Percentiles rank a stretch among this genome's conserved stretches.
Conservation (phyloP, 2,329 filamentous ascomycete species). For the Ciborinia camelliae region DNA sequence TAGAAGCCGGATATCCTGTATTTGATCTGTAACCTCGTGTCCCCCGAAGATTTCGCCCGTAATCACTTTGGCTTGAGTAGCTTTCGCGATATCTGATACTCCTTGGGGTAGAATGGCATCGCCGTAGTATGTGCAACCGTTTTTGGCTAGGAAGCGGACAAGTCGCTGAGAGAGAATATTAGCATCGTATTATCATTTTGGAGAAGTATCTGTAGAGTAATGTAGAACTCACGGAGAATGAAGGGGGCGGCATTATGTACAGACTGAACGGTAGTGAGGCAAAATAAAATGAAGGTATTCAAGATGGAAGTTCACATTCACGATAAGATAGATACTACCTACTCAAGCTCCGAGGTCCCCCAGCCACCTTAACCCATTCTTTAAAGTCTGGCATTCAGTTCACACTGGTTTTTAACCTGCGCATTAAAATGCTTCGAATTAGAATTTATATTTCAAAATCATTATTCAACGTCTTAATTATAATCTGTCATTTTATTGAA, state of each 20-base stretch:
- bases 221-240: constrained; percentile 46
- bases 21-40: constrained; percentile 60
- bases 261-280: background rate
- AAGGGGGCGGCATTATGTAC: constrained; percentile 37
- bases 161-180: constrained; percentile 52
- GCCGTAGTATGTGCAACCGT: constrained; percentile 68
- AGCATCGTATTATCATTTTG: background rate
- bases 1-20: constrained; percentile 54
- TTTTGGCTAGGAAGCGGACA: constrained; percentile 68
- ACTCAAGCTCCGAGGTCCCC: constrained; percentile 3
- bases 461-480: too few relatives aligned
- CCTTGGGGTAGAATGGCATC: constrained; percentile 66
- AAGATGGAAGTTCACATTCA: background rate
- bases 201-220: background rate
- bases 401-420: too few relatives aligned
- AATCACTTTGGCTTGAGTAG: constrained; percentile 59
- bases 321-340: background rate
- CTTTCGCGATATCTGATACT: constrained; percentile 57
- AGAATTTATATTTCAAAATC: too few relatives aligned
- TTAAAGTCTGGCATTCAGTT: too few relatives aligned
- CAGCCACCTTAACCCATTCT: background rate
- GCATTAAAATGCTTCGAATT: too few relatives aligned
- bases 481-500: too few relatives aligned
- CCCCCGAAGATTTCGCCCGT: constrained; percentile 63
- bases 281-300: background rate